Base-by-base conservation (phyloP, 345 rosid genomes). In the Citrus australasica region DNA sequence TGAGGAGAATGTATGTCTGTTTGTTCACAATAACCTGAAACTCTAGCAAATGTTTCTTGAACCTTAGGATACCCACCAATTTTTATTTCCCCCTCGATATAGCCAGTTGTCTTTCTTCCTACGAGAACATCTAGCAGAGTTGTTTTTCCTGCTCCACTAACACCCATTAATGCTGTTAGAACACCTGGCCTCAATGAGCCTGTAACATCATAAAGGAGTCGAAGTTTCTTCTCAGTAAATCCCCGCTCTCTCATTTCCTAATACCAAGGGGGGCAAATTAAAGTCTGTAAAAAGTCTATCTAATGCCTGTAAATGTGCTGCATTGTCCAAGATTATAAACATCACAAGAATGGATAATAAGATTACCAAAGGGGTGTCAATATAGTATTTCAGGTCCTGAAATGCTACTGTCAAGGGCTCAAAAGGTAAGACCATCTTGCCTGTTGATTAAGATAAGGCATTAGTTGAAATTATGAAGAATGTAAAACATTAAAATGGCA, bases 111-210 rank as follows among this genome's bases (percentile, higher is more conserved):
- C 87, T 94, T 94, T 83, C 97, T 88, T 75, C 98, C 98, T 0
- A 92, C 86, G 1, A 94, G 92, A 81, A 94, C 97, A 78, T 95
- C 98, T 48, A 95, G 84, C 28, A 95, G 88, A 53, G 98, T 95
- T 19, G 98, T 92, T 78, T 94, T 94, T 14, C 97, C 97, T 19
- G 98, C 98, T 71, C 98, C 98, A 56, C 92, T 93, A 28, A 89
- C 89, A 22, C 98, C 95, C 98, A 94, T 94, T 80, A 94, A 74
- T 27, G 94, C 94, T 7, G 97, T 90, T 32, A 93, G 89, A 82
- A 93, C 82, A 3, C 98, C 97, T 6, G 98, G 97, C 59, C 90
- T 87, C 76, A 92, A 92, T 27, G 88, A 84, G 28, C 97, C 97
- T 0, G 87, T 88, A 37, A 93, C 82, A 32, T 86, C 86, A 55